Percentiles rank a stretch among this genome's conserved stretches.
These are phyloP conservation scores for Rhododendron ferrugineum DNA, from an alignment of 148 eudicot genomes.

Conservation along the genomic window DNA sequence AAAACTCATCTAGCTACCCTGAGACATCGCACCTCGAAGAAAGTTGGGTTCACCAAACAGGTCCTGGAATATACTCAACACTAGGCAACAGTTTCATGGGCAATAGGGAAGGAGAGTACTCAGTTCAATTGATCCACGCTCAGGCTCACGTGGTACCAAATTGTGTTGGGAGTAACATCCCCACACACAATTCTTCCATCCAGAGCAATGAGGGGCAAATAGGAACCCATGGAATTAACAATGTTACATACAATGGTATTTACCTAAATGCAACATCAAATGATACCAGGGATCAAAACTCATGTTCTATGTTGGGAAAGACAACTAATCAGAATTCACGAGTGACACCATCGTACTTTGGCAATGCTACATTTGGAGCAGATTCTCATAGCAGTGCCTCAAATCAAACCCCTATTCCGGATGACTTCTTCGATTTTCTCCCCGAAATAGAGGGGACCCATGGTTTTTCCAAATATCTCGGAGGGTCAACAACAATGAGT, in stretches of 20 bases:
- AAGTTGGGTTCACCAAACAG: background rate
- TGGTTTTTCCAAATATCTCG: background rate
- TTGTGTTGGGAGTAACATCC: background rate
- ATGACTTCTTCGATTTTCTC: constrained; percentile 11
- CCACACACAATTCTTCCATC: background rate
- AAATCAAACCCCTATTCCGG: background rate
- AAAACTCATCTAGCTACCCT: background rate
- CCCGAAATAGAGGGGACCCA: background rate
- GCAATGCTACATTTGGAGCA: background rate
- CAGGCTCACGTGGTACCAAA: background rate
- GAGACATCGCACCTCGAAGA: background rate
- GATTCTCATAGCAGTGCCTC: background rate
- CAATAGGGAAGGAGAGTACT: background rate
- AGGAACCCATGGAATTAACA: background rate
- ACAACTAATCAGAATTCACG: background rate
- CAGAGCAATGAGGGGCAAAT: background rate
- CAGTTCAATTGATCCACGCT: background rate
- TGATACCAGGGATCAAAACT: background rate
- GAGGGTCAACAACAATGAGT: background rate
- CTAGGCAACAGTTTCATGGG: background rate
- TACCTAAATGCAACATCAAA: background rate
- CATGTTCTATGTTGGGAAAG: background rate
- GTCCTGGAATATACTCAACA: background rate
- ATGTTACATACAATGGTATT: background rate
- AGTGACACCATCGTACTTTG: background rate